phyloP scores from a whole-genome alignment of 805 yeast genomes.

The Blastobotrys attinorum region DNA sequence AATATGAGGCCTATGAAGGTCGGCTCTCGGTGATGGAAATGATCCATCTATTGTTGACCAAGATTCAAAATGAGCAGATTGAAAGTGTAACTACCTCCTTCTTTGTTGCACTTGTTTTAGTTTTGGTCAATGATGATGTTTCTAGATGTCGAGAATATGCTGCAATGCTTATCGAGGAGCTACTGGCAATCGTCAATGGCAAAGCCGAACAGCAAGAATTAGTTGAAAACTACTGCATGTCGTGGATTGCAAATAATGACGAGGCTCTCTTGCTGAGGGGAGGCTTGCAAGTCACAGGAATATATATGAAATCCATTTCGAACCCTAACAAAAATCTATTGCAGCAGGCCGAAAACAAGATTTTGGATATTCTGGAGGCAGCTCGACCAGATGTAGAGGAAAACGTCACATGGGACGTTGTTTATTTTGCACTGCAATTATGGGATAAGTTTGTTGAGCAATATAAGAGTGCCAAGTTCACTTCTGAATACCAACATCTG shows the following conservation, averaged over 20 bases:
- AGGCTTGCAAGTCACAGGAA: slow-evolving; percentile 64
- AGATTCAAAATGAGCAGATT: slow-evolving; percentile 48
- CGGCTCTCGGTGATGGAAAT: slow-evolving; percentile 87
- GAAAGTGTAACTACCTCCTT: slow-evolving; percentile 46
- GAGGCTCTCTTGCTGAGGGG: slow-evolving; percentile 54
- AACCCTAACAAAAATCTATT: slow-evolving; percentile 38
- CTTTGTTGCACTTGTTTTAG: slow-evolving; percentile 74
- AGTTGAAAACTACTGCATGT: slow-evolving; percentile 36
- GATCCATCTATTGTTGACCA: slow-evolving; percentile 59
- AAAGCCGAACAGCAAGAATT: slow-evolving; percentile 23
- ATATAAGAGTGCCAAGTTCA: slow-evolving; percentile 25
- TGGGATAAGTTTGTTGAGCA: slow-evolving; percentile 31
- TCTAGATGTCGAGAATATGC: slow-evolving; percentile 82
- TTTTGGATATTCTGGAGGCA: slow-evolving; percentile 29
- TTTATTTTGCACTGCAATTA: slow-evolving; percentile 56
- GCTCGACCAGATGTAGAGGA: slow-evolving; percentile 33
- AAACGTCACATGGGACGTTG: slow-evolving; percentile 64
- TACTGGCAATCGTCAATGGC: slow-evolving; percentile 41
- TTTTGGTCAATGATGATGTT: slow-evolving; percentile 68
- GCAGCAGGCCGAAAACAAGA: slow-evolving; percentile 31
- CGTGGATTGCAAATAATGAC: slow-evolving; percentile 57
- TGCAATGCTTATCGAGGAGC: slow-evolving; percentile 44
- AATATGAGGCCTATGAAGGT: slow-evolving; percentile 80
- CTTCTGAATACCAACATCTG: slow-evolving; percentile 27
- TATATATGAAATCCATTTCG: slow-evolving; percentile 47